A percentile compares a stretch with the other conserved stretches of the same genome.
Evolutionary conservation across 768 basidiomycete species (phyloP).

Genomic region (Suillus tomentosus): DNA sequence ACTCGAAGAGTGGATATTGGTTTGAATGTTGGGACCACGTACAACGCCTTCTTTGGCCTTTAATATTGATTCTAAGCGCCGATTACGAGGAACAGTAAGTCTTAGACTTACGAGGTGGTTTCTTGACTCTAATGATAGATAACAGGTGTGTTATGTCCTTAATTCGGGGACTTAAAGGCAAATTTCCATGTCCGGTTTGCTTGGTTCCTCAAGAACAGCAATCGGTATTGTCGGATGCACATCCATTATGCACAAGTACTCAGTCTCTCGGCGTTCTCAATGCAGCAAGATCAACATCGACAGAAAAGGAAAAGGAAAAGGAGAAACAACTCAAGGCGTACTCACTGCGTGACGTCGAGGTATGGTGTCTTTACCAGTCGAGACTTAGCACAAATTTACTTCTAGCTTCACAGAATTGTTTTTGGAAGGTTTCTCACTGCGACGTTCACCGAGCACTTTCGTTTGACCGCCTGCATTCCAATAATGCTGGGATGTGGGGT

Average conservation of each 20-base stretch:
- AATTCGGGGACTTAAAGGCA: background rate
- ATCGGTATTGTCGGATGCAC: background rate
- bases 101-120: background rate
- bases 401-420: constrained; percentile 1
- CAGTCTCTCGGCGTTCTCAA: background rate
- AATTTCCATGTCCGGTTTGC: background rate
- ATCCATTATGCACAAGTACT: background rate
- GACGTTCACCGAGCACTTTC: background rate
- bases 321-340: background rate
- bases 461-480: background rate
- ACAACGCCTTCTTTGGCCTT: background rate
- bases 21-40: background rate
- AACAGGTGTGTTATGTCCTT: constrained; percentile 2
- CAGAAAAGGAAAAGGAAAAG: background rate
- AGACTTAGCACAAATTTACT: background rate
- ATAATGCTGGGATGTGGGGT: background rate
- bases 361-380: background rate
- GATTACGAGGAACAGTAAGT: background rate
- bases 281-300: background rate
- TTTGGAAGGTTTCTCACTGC: background rate
- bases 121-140: background rate
- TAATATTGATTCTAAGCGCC: background rate
- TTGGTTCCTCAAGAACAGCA: background rate
- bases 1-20: background rate
- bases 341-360: background rate